phyloP scores from a whole-genome alignment of 257 asterid species.

The Ocimum tenuiflorum region DNA sequence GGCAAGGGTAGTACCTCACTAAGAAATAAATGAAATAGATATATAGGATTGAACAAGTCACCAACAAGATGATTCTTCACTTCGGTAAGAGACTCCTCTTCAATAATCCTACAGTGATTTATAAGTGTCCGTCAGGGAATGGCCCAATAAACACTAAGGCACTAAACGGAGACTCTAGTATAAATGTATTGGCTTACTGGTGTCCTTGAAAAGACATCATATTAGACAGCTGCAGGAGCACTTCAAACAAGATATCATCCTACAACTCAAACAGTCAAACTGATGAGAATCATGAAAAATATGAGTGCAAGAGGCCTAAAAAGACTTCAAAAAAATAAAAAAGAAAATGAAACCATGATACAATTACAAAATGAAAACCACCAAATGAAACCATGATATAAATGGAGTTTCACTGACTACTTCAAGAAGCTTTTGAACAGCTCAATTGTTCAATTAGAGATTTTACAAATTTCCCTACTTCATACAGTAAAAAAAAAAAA shows the following conservation, averaged over 20 bases:
- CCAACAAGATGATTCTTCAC: conserved; percentile 38
- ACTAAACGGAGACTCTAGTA: not conserved
- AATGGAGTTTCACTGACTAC: not conserved
- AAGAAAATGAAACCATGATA: not conserved
- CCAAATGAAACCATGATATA: not conserved
- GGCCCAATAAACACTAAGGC: conserved; percentile 7
- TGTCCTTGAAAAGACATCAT: conserved; percentile 35
- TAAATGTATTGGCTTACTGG: conserved; percentile 32
- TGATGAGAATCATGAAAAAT: conserved; percentile 14
- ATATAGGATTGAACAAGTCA: conserved; percentile 64
- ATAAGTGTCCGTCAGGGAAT: conserved; percentile 5
- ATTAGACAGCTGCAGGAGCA: conserved; percentile 63
- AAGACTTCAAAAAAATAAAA: not conserved
- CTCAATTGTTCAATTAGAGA: not conserved
- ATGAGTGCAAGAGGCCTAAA: not conserved
- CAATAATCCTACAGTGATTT: conserved; percentile 30
- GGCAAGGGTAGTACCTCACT: conserved; percentile 47
- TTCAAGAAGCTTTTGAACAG: not conserved
- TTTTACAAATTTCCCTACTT: not conserved
- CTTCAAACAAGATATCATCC: conserved; percentile 84
- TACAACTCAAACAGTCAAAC: conserved; percentile 28
- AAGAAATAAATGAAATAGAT: conserved; percentile 73
- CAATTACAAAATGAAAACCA: not conserved
- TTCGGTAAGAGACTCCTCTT: conserved; percentile 22
- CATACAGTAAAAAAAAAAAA: not conserved